These are phyloP conservation scores for Aspergillus eucalypticola DNA, from an alignment of 2,329 filamentous ascomycete genomes.

Conservation along the genomic window DNA sequence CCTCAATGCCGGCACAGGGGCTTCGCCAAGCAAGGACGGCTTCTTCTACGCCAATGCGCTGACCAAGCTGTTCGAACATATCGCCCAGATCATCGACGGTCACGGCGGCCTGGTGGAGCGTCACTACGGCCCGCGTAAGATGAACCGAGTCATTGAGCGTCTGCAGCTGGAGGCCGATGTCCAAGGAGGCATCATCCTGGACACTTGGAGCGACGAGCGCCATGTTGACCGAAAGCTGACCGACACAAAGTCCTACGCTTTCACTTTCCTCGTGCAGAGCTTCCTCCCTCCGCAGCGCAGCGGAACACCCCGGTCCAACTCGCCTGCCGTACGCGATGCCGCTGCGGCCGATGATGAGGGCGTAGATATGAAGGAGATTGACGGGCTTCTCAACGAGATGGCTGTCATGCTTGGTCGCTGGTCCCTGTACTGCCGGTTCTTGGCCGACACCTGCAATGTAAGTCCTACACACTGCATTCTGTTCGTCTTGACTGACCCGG, in stretches of 20 bases:
- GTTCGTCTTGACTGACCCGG: constrained; percentile 9
- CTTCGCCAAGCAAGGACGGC: constrained; percentile 66
- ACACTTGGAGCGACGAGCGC: constrained; percentile 92
- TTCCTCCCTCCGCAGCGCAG: constrained; percentile 73
- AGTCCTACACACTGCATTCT: constrained; percentile 29
- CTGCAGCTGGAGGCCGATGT: constrained; percentile 94
- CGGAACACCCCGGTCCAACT: constrained; percentile 69
- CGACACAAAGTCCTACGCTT: constrained; percentile 96
- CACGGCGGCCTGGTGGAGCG: constrained; percentile 89
- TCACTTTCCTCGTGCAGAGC: constrained; percentile 94
- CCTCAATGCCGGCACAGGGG: constrained; percentile 67
- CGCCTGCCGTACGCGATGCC: constrained; percentile 66
- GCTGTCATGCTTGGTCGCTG: constrained; percentile 90
- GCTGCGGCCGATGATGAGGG: constrained; percentile 80
- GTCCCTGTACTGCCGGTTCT: constrained; percentile 87
- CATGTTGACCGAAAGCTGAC: constrained; percentile 81
- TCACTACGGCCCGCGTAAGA: constrained; percentile 89
- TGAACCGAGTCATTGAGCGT: constrained; percentile 90
- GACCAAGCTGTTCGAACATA: constrained; percentile 93
- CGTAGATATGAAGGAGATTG: constrained; percentile 95
- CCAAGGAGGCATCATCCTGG: constrained; percentile 91
- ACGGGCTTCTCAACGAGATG: constrained; percentile 82
- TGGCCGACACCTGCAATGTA: constrained; percentile 83
- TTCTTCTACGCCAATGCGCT: constrained; percentile 91
- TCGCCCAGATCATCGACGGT: constrained; percentile 91